phyloP scores from a whole-genome alignment of 805 yeast genomes.

The Cyberlindnera amylophila region DNA sequence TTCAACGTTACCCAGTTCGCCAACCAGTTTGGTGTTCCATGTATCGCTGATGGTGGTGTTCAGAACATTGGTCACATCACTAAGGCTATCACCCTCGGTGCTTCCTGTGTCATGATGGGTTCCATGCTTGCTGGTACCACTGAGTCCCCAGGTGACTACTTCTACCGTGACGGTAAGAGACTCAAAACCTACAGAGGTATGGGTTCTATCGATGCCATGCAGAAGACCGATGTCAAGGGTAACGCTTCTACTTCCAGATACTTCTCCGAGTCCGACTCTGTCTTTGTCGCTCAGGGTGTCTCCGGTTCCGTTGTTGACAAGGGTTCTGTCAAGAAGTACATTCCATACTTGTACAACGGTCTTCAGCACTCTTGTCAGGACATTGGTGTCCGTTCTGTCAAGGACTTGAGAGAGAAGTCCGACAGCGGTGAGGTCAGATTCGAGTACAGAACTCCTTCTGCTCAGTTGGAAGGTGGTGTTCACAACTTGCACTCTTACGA shows the following conservation, averaged over 20 bases:
- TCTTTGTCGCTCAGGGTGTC: slow-evolving; percentile 98
- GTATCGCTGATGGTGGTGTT: slow-evolving; percentile 99
- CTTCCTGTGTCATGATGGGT: slow-evolving; percentile 99
- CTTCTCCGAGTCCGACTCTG: slow-evolving; percentile 93
- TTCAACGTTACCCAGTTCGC: slow-evolving; percentile 93
- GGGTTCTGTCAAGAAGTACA: slow-evolving; percentile 89
- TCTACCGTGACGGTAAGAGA: slow-evolving; percentile 97
- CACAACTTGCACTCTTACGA: slow-evolving; percentile 95
- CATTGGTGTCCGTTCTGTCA: slow-evolving; percentile 76
- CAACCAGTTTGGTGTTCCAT: slow-evolving; percentile 93
- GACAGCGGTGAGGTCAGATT: slow-evolving; percentile 75
- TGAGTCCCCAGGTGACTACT: slow-evolving; percentile 98
- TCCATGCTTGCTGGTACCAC: slow-evolving; percentile 98
- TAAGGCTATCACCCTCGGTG: slow-evolving; percentile 95
- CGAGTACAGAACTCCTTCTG: slow-evolving; percentile 97
- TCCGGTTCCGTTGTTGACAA: slow-evolving; percentile 95
- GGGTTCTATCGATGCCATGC: slow-evolving; percentile 99
- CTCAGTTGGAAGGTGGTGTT: slow-evolving; percentile 98
- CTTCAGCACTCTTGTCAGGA: slow-evolving; percentile 98
- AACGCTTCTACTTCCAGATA: slow-evolving; percentile 98
- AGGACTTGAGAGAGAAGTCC: slow-evolving; percentile 60
- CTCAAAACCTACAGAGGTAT: slow-evolving; percentile 97
- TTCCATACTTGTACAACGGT: slow-evolving; percentile 93
- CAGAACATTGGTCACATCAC: slow-evolving; percentile 98
- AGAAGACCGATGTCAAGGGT: slow-evolving; percentile 78